Conservation (phyloP, 495 filamentous ascomycete genomes). For the Xylaria intraflava region DNA sequence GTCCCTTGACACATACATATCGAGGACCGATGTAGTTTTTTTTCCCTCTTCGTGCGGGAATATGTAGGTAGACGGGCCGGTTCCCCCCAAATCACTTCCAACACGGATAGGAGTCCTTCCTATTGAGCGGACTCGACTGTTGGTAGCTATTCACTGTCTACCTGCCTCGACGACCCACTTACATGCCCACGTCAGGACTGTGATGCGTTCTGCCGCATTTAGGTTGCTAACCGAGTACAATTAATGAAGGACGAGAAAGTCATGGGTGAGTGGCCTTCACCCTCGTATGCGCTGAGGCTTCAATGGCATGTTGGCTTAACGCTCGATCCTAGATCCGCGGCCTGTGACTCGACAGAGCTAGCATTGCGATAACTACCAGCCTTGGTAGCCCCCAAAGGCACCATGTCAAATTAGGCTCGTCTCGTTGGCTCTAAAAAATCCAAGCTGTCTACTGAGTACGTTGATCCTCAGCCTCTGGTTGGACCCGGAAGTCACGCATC, state of each 20-base stretch:
- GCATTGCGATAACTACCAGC: no score
- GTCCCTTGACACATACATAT: background rate
- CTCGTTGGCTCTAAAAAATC: background rate
- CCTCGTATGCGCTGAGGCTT: background rate
- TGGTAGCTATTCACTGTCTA: background rate
- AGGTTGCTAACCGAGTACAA: constrained; percentile 6
- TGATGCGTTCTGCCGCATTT: constrained; percentile 6
- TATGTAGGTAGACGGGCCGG: constrained; percentile 1
- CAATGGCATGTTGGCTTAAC: background rate
- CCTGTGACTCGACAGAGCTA: background rate
- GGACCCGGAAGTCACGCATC: background rate
- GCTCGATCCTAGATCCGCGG: background rate
- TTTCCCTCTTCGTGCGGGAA: background rate
- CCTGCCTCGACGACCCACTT: constrained; percentile 4
- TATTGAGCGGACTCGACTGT: background rate
- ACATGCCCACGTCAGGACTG: background rate
- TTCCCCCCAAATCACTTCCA: background rate
- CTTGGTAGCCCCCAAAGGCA: background rate
- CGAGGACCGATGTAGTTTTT: background rate
- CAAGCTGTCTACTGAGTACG: background rate
- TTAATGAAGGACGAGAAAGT: background rate
- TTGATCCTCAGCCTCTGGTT: background rate
- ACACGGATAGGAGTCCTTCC: background rate
- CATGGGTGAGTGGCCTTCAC: background rate
- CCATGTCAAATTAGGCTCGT: background rate